A percentile compares a stretch with the other conserved stretches of the same genome.
Conservation (phyloP, 768 basidiomycete genomes). For the Daedalea quercina region DNA sequence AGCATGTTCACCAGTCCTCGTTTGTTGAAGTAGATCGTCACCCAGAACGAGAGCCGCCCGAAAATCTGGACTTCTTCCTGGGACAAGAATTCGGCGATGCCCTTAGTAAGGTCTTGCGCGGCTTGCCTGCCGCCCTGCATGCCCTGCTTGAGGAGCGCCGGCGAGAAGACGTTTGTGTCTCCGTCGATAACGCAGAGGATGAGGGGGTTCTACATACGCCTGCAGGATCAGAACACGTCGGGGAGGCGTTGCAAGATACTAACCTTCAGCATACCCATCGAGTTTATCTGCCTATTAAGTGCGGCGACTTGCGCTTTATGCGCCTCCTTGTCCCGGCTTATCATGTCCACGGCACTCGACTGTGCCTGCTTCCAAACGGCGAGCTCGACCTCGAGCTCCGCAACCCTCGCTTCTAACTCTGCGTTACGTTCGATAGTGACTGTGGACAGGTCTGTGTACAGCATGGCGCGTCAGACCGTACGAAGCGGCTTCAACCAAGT, state of each 20-base stretch:
- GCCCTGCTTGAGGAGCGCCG: slow-evolving; percentile 52
- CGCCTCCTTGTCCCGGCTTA: slow-evolving; percentile 56
- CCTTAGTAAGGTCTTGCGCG: slow-evolving; percentile 60
- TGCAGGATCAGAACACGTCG: background rate
- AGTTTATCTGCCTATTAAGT: slow-evolving; percentile 58
- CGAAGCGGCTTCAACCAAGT: background rate
- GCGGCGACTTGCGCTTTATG: slow-evolving; percentile 63
- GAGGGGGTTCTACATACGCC: slow-evolving; percentile 56
- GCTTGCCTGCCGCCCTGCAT: slow-evolving; percentile 55
- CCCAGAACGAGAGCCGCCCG: slow-evolving; percentile 69
- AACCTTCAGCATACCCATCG: slow-evolving; percentile 46
- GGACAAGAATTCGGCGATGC: slow-evolving; percentile 61
- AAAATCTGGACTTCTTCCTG: slow-evolving; percentile 54
- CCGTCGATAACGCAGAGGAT: slow-evolving; percentile 74
- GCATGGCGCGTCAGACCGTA: background rate
- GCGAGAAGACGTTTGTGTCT: slow-evolving; percentile 60
- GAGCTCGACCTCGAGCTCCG: slow-evolving; percentile 64
- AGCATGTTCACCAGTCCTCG: slow-evolving; percentile 44
- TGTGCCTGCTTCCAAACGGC: slow-evolving; percentile 69
- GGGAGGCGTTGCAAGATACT: background rate
- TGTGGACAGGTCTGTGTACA: slow-evolving; percentile 49
- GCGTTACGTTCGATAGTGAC: slow-evolving; percentile 57
- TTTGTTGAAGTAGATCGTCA: slow-evolving; percentile 67
- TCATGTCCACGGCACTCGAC: slow-evolving; percentile 50
- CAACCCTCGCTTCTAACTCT: slow-evolving; percentile 57